Conservation (phyloP, 2,329 filamentous ascomycete genomes). For the Fusarium chlamydosporum region DNA sequence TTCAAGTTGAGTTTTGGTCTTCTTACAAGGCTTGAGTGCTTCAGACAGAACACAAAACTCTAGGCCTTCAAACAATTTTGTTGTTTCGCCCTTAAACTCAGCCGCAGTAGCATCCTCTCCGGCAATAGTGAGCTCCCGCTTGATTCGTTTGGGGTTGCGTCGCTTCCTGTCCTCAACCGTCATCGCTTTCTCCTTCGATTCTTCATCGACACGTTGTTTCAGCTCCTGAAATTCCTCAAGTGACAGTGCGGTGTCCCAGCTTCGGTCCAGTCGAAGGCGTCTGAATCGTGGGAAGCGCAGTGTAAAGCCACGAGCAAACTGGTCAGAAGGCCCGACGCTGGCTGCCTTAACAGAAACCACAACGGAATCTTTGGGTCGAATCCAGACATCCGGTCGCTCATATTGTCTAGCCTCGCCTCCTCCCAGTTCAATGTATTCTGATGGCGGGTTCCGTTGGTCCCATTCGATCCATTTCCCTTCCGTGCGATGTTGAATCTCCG, state of each 20-base stretch:
- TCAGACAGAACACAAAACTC: slow-evolving; percentile 90
- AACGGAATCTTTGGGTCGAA: slow-evolving; percentile 87
- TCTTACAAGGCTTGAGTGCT: slow-evolving; percentile 76
- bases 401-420: slow-evolving; percentile 78
- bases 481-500: slow-evolving; percentile 83
- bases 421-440: slow-evolving; percentile 82
- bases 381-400: slow-evolving; percentile 93
- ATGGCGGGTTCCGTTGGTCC: slow-evolving; percentile 82
- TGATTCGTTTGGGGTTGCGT: slow-evolving; percentile 70
- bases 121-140: slow-evolving; percentile 77
- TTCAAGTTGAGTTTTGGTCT: slow-evolving; percentile 84
- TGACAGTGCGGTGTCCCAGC: slow-evolving; percentile 85
- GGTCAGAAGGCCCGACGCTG: slow-evolving; percentile 79
- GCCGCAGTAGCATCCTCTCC: slow-evolving; percentile 69
- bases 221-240: slow-evolving; percentile 82
- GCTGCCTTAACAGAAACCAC: slow-evolving; percentile 92
- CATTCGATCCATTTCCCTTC: slow-evolving; percentile 93
- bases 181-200: slow-evolving; percentile 80
- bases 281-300: slow-evolving; percentile 94
- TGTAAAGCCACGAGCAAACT: slow-evolving; percentile 82
- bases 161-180: slow-evolving; percentile 78
- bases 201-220: slow-evolving; percentile 76
- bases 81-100: slow-evolving; percentile 69
- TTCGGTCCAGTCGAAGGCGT: slow-evolving; percentile 82
- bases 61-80: slow-evolving; percentile 79